Evolutionary conservation across 169 alveolate genomes (phyloP).

Genomic region (Babesia caballi): DNA sequence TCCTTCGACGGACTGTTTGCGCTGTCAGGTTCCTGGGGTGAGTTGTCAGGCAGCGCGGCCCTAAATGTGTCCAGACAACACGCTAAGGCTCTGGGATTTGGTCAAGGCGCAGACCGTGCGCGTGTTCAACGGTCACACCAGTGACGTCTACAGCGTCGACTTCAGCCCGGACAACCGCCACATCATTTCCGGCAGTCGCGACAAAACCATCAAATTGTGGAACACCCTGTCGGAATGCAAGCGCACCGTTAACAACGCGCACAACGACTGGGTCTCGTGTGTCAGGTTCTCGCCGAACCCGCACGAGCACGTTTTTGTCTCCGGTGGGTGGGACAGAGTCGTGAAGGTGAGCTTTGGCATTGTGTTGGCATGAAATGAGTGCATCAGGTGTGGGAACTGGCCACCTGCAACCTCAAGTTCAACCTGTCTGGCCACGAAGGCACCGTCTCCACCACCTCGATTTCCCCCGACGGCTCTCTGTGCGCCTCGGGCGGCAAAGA

Average conservation of each 20-base stretch:
- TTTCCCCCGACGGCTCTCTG: conserved; percentile 95
- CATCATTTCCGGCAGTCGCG: conserved; percentile 97
- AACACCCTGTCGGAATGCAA: conserved; percentile 97
- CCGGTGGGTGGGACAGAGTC: conserved; percentile 97
- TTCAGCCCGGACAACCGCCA: conserved; percentile 98
- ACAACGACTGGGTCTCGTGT: conserved; percentile 97
- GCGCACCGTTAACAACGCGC: conserved; percentile 92
- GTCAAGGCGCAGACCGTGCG: conserved; percentile 88
- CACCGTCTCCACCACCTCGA: conserved; percentile 90
- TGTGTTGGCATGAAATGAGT: not conserved
- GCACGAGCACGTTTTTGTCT: conserved; percentile 91
- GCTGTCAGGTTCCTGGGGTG: conserved; percentile 92
- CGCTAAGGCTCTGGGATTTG: conserved; percentile 92
- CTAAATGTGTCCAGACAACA: conserved; percentile 64
- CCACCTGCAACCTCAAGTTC: conserved; percentile 89
- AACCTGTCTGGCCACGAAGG: conserved; percentile 94
- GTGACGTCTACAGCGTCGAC: conserved; percentile 94
- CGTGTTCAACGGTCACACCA: conserved; percentile 89
- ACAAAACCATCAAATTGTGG: conserved; percentile 95
- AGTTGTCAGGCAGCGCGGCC: not conserved
- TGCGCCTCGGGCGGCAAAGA: conserved; percentile 99
- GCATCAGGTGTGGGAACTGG: conserved; percentile 88
- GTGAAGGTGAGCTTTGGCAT: conserved; percentile 79
- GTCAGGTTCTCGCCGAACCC: conserved; percentile 95
- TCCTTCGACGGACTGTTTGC: conserved; percentile 92